Conservation (phyloP, 2,329 filamentous ascomycete genomes). For the Ophiostoma perfectum region DNA sequence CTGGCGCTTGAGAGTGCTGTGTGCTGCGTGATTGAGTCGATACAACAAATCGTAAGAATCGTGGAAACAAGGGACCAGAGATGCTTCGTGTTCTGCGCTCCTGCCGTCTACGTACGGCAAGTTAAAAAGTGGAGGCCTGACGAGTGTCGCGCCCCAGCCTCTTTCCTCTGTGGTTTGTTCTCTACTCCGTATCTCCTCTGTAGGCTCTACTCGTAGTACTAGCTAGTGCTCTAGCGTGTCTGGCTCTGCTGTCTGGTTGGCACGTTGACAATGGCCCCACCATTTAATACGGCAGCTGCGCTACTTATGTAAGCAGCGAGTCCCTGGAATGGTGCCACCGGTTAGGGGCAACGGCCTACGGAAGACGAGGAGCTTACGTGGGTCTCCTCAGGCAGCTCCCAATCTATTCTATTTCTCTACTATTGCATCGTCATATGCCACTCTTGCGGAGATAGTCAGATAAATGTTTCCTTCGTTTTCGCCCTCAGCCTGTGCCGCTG, state of each 20-base stretch:
- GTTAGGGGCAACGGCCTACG: background rate
- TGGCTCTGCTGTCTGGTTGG: constrained; percentile 1
- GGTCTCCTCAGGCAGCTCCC: constrained; percentile 1
- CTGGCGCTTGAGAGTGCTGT: background rate
- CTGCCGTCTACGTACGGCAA: constrained; percentile 7
- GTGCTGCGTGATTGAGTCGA: no score
- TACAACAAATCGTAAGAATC: background rate
- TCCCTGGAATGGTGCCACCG: background rate
- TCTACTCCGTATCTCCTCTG: no score
- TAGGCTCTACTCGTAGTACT: no score
- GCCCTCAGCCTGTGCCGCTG: background rate
- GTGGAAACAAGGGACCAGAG: constrained; percentile 10
- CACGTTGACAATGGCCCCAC: constrained; percentile 7
- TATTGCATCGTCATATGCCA: background rate
- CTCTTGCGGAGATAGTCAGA: no score
- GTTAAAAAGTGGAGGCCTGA: constrained; percentile 9
- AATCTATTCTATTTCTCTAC: background rate
- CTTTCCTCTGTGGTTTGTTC: background rate
- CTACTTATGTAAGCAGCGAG: background rate
- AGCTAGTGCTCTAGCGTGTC: background rate
- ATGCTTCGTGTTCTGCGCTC: constrained; percentile 1
- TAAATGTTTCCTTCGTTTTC: no score
- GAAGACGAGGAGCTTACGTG: constrained; percentile 5
- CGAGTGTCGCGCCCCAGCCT: constrained; percentile 11
- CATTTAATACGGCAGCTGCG: background rate